Evolutionary conservation across 176 grass and related monocot genomes (phyloP), one percentile per base, ranked within the genome.

Genomic region (Bonia amplexicaulis): DNA sequence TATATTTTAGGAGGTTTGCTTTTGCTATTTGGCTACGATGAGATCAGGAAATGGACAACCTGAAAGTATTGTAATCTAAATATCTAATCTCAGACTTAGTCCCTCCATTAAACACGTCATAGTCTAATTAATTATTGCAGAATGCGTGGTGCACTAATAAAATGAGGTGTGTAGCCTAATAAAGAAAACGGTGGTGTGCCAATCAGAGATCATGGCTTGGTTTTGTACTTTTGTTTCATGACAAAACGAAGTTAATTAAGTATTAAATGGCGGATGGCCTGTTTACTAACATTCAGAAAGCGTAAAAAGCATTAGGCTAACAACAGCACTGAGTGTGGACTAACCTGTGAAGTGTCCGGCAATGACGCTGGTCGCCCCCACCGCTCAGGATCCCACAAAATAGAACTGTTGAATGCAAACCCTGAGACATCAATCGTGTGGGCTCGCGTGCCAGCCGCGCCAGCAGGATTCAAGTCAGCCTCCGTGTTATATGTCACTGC

Each of bases 261-360:
- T 13, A 41, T 16, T 73, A 33, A 22, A 74, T 81, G 9, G 19
- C 41, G 29, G 19, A 74, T 66, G 26, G 13, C 31, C 27, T 53
- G 23, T 40, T 81, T 55, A 25, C 23, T 37, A 69, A 58, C 69
- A 81, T 74, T 37, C 5, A 42, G 19, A 65, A 88, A 45, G 52
- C 0, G 2, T 6, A 19, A 9, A 2, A 77, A 67, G 48, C 62
- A 76, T 64, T 67, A 53, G 33, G 47, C 49, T 29, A 23, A 25
- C 7, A 44, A 29, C 6, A 55, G 23, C 31, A 77, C 15, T 68
- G 51, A 19, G 65, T 20, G 22, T 58, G 60, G 63, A 82, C 89
- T 83, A 70, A 96, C 94, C 94, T 96, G 94, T 27, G 94, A 96
- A 72, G 91, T 96, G 85, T 96, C 94, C 5, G 94, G 94, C 62